Base-by-base conservation (phyloP, 2,329 filamentous ascomycete species). In the Blastomyces percursus region DNA sequence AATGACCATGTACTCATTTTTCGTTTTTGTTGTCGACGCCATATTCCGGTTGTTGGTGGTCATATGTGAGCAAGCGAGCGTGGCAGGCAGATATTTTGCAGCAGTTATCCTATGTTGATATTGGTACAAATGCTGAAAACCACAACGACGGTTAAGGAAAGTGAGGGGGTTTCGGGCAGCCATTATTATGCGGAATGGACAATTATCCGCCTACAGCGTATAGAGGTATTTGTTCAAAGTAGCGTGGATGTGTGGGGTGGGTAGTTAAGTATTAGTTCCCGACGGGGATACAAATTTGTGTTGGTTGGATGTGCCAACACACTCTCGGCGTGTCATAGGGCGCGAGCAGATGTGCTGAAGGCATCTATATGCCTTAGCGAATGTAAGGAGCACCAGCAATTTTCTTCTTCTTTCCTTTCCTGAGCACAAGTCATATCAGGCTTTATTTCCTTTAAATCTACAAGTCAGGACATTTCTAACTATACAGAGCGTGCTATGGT, bases 1-100 rank as follows among this genome's bases (percentile, higher is more conserved):
- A 63, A 90, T 79, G 68, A 87, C 85, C 46, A 91, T 81, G 79
- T 86, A 91, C 73, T 89, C 85, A 64, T 77, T 81, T 71, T 81
- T 82, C 57, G 72, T 69, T 56, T 72, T 65, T 12, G 68, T 59
- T 24, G 70, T 63, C 21, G 64, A 59, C 9, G 52, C 27, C 62
- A 64, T 64, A 35, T 56, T 61, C 46, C 60, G 59, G 14, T 48
- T 16, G 16, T 12, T 48, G 14, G 4, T 35, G 40, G 4, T 48
- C 24, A 32, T 30, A 21, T 16, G 32, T 46, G 55, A 12, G 21
- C 40, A 24, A 11, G 27, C n/a, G 40, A 32, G 16, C 21, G n/a
- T 35, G 16, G 21, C 35, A 12, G 24, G 21, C 11, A 59, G 27
- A 35, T 12, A n/a, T 24, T 21, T 48, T n/a, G 56, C 12, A 46